Evolutionary conservation across 2,329 filamentous ascomycete species (phyloP).

Genomic region (Sclerotinia subarctica): DNA sequence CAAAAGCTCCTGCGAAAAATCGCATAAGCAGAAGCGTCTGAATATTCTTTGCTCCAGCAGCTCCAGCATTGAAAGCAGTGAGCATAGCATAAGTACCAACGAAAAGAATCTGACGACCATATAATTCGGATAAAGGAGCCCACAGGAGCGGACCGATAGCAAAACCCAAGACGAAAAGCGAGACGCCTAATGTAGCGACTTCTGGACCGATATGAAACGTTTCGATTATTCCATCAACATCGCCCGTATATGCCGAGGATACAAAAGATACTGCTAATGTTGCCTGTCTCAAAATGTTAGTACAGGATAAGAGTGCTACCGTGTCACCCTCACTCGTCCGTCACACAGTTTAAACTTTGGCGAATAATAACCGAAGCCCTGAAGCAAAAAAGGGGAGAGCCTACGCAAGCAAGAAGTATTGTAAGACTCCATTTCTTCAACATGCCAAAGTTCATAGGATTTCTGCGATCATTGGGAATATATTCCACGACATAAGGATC

Average conservation of each 20-base stretch:
- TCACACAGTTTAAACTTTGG: slow-evolving; percentile 1
- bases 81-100: slow-evolving; percentile 55
- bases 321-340: neutral
- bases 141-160: slow-evolving; percentile 44
- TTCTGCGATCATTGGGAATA: slow-evolving; percentile 44
- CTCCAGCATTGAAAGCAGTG: slow-evolving; percentile 59
- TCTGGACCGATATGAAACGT: slow-evolving; percentile 40
- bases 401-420: slow-evolving; percentile 42
- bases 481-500: slow-evolving; percentile 45
- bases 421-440: slow-evolving; percentile 44
- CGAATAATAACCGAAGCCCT: slow-evolving; percentile 5
- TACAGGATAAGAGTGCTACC: slow-evolving; percentile 39
- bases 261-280: slow-evolving; percentile 43
- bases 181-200: slow-evolving; percentile 44
- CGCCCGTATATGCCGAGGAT: slow-evolving; percentile 44
- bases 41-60: slow-evolving; percentile 56
- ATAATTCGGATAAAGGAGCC: slow-evolving; percentile 47
- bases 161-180: slow-evolving; percentile 46
- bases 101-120: slow-evolving; percentile 58
- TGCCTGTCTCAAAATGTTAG: slow-evolving; percentile 48
- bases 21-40: slow-evolving; percentile 61
- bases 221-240: slow-evolving; percentile 39
- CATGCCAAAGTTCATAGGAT: slow-evolving; percentile 41
- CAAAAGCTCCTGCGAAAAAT: slow-evolving; percentile 63
- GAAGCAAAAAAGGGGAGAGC: slow-evolving; percentile 29